Conservation (phyloP, 352 stramenopile species). For the Hyaloperonospora brassicae region DNA sequence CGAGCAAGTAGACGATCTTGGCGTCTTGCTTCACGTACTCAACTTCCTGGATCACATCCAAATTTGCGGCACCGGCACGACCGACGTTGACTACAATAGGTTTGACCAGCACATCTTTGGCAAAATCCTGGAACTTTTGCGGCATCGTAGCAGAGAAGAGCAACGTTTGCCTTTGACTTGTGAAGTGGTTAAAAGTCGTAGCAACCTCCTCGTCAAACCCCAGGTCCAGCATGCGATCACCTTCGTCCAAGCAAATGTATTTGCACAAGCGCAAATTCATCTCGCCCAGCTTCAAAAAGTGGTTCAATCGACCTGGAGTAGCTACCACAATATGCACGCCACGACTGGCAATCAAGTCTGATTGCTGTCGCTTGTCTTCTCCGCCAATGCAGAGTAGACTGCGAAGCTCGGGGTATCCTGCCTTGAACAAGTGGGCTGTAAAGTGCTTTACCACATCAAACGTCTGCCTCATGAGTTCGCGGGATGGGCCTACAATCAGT, state of each 20-base stretch:
- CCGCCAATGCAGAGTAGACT: constrained; percentile 94
- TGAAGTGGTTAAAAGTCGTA: constrained; percentile 98
- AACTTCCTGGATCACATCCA: constrained; percentile 99
- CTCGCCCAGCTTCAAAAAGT: constrained; percentile 93
- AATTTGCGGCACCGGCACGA: constrained; percentile 94
- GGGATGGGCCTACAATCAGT: constrained; percentile 94
- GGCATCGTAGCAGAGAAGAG: constrained; percentile 99
- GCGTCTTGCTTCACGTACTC: constrained; percentile 98
- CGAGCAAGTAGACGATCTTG: constrained; percentile 98
- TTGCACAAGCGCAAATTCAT: constrained; percentile 93
- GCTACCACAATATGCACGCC: constrained; percentile 96
- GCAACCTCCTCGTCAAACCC: constrained; percentile 90
- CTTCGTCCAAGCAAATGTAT: constrained; percentile 98
- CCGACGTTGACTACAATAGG: constrained; percentile 98
- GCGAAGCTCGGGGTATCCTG: constrained; percentile 79
- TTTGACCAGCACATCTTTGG: constrained; percentile 91
- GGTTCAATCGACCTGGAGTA: constrained; percentile 93
- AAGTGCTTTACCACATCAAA: constrained; percentile 96
- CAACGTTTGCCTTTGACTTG: constrained; percentile 94
- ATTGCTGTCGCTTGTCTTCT: constrained; percentile 90
- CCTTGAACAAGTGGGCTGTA: constrained; percentile 63
- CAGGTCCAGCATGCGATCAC: constrained; percentile 96
- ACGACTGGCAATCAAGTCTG: constrained; percentile 72
- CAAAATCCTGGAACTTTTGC: constrained; percentile 99
- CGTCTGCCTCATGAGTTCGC: constrained; percentile 97